phyloP scores from a whole-genome alignment of 1,139 yeast genomes.

The Saccharomyces uvarum region DNA sequence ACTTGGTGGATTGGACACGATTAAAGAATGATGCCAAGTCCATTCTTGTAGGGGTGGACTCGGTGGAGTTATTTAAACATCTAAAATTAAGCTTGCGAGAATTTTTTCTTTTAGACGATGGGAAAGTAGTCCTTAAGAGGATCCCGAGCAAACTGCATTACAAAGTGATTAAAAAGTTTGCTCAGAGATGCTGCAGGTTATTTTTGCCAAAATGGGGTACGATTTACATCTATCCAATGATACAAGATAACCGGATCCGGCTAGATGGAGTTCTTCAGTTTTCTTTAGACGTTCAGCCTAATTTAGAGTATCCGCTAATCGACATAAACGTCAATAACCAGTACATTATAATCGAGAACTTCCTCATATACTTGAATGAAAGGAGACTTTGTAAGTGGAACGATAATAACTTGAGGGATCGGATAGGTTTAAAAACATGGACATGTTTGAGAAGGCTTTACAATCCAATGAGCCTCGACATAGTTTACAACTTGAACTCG shows the following conservation, averaged over 20 bases:
- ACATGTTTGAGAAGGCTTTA: background rate
- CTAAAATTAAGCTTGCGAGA: background rate
- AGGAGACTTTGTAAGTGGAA: background rate
- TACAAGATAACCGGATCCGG: background rate
- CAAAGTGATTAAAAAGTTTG: background rate
- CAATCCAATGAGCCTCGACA: background rate
- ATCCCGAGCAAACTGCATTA: background rate
- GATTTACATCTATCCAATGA: background rate
- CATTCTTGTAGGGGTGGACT: background rate
- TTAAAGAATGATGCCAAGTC: background rate
- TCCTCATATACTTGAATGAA: background rate
- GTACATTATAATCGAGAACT: background rate
- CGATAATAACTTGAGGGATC: background rate
- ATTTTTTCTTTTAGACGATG: background rate
- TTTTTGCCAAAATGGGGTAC: background rate
- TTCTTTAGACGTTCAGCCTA: background rate
- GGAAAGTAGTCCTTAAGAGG: background rate
- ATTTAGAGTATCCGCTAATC: background rate
- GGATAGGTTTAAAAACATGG: background rate
- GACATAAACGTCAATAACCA: background rate
- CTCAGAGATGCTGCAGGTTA: background rate
- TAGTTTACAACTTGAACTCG: background rate
- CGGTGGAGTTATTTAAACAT: background rate
- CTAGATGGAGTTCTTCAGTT: background rate
- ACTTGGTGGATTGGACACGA: background rate